Percentiles rank a stretch among this genome's conserved stretches.
Evolutionary conservation across 805 yeast genomes (phyloP).

Genomic region (Kazachstania kunashirensis): DNA sequence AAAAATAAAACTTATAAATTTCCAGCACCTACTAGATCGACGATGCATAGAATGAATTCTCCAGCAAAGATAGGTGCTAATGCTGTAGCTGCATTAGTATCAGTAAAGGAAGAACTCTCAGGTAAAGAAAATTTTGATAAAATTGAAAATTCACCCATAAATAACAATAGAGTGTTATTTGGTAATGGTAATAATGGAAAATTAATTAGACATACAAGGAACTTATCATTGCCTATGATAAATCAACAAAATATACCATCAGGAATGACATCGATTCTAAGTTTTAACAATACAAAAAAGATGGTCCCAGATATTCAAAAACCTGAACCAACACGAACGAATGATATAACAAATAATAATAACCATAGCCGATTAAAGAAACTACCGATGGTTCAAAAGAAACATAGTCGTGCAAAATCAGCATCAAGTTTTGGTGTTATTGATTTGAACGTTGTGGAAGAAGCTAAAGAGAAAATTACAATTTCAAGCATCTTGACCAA

Average conservation of each 20-base stretch:
- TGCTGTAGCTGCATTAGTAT: constrained; percentile 45
- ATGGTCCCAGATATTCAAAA: background rate
- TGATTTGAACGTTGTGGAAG: constrained; percentile 21
- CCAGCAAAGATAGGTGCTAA: constrained; percentile 68
- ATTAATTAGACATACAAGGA: constrained; percentile 12
- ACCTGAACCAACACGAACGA: background rate
- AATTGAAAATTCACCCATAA: background rate
- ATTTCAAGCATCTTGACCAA: background rate
- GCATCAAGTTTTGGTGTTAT: constrained; percentile 23
- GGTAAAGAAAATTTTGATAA: background rate
- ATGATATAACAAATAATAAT: background rate
- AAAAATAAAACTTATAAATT: background rate
- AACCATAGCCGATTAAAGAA: background rate
- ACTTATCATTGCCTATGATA: constrained; percentile 15
- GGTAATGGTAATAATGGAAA: background rate
- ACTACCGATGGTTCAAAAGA: constrained; percentile 11
- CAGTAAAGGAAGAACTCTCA: background rate
- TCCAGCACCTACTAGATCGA: background rate
- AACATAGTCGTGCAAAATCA: constrained; percentile 23
- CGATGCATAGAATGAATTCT: constrained; percentile 35
- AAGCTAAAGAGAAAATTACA: constrained; percentile 4
- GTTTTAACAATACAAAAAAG: constrained; percentile 9
- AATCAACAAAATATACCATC: constrained; percentile 3
- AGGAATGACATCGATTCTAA: constrained; percentile 18
- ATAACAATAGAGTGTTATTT: background rate